Evolutionary conservation across 1,284 basidiomycete genomes (phyloP).

Genomic region (Microstroma glucosiphilum): DNA sequence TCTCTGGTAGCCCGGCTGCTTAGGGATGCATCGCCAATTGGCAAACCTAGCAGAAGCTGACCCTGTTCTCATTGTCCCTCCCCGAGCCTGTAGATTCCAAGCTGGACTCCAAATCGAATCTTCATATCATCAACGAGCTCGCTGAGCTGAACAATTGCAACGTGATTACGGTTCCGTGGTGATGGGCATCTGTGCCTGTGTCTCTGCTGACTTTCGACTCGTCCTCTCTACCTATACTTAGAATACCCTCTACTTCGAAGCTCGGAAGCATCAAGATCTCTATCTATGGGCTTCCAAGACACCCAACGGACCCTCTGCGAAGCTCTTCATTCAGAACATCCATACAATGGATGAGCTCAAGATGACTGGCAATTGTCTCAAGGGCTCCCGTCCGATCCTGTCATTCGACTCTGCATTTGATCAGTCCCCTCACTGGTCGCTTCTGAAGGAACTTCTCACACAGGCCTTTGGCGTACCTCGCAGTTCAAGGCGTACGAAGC

Average conservation of each 20-base stretch:
- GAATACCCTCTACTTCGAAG: conserved; percentile 95
- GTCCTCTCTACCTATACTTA: not conserved
- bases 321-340: conserved; percentile 95
- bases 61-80: not conserved
- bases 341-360: conserved; percentile 99
- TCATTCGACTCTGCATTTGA: conserved; percentile 92
- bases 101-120: conserved; percentile 90
- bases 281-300: conserved; percentile 96
- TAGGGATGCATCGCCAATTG: conserved; percentile 4
- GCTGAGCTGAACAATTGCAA: conserved; percentile 98
- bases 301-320: conserved; percentile 93
- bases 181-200: not conserved
- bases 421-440: conserved; percentile 73
- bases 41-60: not conserved
- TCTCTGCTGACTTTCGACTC: too few relatives aligned
- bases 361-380: conserved; percentile 98
- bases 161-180: conserved; percentile 21
- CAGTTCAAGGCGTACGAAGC: conserved; percentile 81
- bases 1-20: not conserved
- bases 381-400: conserved; percentile 84
- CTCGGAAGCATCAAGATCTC: conserved; percentile 78
- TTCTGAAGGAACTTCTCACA: conserved; percentile 92
- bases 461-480: conserved; percentile 90
- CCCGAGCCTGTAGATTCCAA: conserved; percentile 57
- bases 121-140: conserved; percentile 88